Evolutionary conservation across 768 basidiomycete species (phyloP).

Genomic region (Boletus speciosus): DNA sequence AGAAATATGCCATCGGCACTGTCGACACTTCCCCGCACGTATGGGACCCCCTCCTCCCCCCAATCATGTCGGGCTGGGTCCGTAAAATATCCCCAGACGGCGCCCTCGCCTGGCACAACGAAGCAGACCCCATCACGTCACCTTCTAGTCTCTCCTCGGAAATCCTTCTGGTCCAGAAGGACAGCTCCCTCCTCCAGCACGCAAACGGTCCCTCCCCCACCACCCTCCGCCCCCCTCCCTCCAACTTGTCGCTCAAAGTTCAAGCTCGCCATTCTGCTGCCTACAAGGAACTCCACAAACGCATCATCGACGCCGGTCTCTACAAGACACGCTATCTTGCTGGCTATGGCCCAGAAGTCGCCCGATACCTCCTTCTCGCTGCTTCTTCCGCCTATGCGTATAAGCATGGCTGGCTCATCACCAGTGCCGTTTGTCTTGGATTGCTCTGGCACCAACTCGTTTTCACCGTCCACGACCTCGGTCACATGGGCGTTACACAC

Average conservation of each 20-base stretch:
- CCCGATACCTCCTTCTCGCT: conserved; percentile 72
- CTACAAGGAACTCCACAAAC: conserved; percentile 74
- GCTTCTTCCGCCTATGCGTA: conserved; percentile 60
- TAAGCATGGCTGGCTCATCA: conserved; percentile 57
- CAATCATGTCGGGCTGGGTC: conserved; percentile 82
- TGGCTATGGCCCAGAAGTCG: conserved; percentile 86
- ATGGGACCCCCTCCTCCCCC: conserved; percentile 83
- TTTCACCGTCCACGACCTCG: conserved; percentile 91
- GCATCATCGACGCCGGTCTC: conserved; percentile 73
- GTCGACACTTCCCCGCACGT: conserved; percentile 49
- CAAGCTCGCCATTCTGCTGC: conserved; percentile 72
- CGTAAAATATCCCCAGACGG: conserved; percentile 48
- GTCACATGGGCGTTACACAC: conserved; percentile 92
- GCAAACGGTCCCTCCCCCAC: conserved; percentile 40
- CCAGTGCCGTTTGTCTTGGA: conserved; percentile 80
- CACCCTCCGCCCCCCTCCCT: conserved; percentile 51
- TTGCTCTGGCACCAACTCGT: conserved; percentile 94
- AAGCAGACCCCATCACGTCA: conserved; percentile 47
- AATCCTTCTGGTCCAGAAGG: conserved; percentile 58
- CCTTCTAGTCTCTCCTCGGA: conserved; percentile 43
- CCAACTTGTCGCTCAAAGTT: conserved; percentile 49
- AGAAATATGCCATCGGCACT: conserved; percentile 60
- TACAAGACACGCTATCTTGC: conserved; percentile 80
- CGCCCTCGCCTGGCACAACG: conserved; percentile 53
- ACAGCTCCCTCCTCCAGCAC: conserved; percentile 20